Conservation (phyloP, 1,284 basidiomycete genomes). For the Malassezia globosa region DNA sequence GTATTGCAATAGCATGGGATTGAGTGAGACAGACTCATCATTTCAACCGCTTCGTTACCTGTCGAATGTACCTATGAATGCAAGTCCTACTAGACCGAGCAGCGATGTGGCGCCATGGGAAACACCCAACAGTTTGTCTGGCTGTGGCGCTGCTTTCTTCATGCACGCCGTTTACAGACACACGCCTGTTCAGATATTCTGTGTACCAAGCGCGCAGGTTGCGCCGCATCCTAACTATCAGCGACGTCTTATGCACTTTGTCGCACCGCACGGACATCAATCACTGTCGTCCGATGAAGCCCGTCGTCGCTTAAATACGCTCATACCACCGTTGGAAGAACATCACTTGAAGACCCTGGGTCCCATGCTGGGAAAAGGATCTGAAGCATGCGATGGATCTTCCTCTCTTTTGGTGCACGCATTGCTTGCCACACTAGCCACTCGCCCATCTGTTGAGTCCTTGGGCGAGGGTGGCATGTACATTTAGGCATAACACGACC, state of each 20-base stretch:
- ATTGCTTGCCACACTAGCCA: neutral
- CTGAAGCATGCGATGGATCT: neutral
- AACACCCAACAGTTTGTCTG: constrained; percentile 8
- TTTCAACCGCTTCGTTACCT: constrained; percentile 6
- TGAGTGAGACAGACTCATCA: neutral
- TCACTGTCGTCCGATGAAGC: neutral
- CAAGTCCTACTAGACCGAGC: neutral
- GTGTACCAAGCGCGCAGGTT: neutral
- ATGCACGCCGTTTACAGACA: neutral
- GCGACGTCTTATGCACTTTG: neutral
- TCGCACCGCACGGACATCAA: neutral
- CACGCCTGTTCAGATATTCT: constrained; percentile 2
- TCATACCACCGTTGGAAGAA: neutral
- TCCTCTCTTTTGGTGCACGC: neutral
- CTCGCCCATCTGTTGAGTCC: neutral
- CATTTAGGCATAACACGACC: neutral
- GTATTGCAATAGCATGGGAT: neutral
- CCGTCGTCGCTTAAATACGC: neutral
- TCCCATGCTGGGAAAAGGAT: neutral
- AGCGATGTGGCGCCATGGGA: constrained; percentile 4
- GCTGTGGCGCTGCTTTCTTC: constrained; percentile 6
- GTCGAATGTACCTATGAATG: neutral
- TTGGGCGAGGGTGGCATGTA: constrained; percentile 18
- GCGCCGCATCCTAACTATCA: neutral
- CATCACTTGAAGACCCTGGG: neutral